Conservation (phyloP, 306 rosid species). For the Rosa chinensis region DNA sequence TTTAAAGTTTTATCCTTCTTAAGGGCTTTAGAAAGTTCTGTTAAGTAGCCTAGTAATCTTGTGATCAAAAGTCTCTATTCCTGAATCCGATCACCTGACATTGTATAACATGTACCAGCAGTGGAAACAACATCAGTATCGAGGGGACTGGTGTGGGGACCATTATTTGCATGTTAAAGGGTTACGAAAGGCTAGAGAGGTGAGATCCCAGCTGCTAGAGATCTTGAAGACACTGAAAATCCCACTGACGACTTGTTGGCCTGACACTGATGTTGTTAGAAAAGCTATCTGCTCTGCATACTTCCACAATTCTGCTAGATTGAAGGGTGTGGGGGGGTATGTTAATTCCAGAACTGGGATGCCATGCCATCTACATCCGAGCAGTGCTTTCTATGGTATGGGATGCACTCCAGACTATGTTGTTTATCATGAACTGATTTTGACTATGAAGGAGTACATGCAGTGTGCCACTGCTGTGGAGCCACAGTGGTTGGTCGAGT, state of each 20-base stretch:
- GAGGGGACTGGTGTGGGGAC: conserved; percentile 99
- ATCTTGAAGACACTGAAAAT: conserved; percentile 84
- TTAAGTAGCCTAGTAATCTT: conserved; percentile 4
- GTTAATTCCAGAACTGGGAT: conserved; percentile 82
- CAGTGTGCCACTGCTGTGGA: conserved; percentile 97
- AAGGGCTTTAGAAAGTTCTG: background rate
- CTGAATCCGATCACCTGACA: conserved; percentile 93
- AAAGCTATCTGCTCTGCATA: conserved; percentile 95
- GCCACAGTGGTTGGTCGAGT: conserved; percentile 94
- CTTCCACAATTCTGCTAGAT: conserved; percentile 85
- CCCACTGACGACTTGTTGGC: conserved; percentile 71
- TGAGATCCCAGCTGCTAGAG: conserved; percentile 88
- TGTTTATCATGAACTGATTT: conserved; percentile 82
- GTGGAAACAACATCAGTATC: conserved; percentile 91
- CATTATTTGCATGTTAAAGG: conserved; percentile 92
- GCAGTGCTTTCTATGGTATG: conserved; percentile 97
- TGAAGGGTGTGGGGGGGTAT: conserved; percentile 96
- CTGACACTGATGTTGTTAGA: conserved; percentile 83
- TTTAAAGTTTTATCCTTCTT: background rate
- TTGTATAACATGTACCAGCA: conserved; percentile 90
- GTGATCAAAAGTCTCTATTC: conserved; percentile 48
- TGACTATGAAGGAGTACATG: conserved; percentile 87
- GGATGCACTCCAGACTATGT: conserved; percentile 94
- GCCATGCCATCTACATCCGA: conserved; percentile 96
- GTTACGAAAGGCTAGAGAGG: conserved; percentile 90